Evolutionary conservation across 805 yeast genomes (phyloP), one percentile per base, ranked within the genome.

Genomic region (Saccharomycopsis microspora): DNA sequence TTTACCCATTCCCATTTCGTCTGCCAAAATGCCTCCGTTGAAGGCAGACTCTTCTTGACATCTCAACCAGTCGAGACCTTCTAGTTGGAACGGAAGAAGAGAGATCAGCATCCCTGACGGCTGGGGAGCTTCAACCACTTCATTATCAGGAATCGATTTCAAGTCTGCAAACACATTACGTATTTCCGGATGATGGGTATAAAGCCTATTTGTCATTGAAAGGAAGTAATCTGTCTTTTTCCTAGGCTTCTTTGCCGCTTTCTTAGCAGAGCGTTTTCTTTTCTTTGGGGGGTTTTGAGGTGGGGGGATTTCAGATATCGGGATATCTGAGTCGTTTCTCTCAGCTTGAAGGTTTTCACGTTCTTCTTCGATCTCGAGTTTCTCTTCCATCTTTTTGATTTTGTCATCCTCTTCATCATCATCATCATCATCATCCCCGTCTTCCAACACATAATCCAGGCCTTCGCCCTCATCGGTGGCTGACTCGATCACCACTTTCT

Each of bases 1-100:
- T 58, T 93, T 93, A 54, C 99, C 99, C 97, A 93, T 90, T 36
- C 99, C 99, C 99, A 93, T 93, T 64, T 93, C 99, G 68, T 93
- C 99, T 4, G 98, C 97, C 42, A 93, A 68, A 6, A 93, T 82
- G 10, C 97, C 98, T 30, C 98, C 98, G 10, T 75, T 71, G 63
- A 83, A 90, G 40, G 70, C 73, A 29, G 85, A 71, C 28, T 78
- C 79, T 59, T 90, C 97, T 64, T 90, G 97, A 43, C 77, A 71
- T 9, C 76, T 56, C 51, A 93, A 71, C 99, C 99, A 93, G 57
- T 83, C 76, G 43, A 93, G 68, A 19, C 98, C 98, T 67, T 93
- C 99, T 10, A 78, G 68, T 64, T 93, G 99, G 64, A 93, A 93
- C 1, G 97, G 97, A 32, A 93, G 68, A 37, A 93, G 64, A 32